Percentiles rank a stretch among this genome's conserved stretches.
Evolutionary conservation across 2,329 filamentous ascomycete genomes (phyloP).

Genomic region (Neofusicoccum ribis): DNA sequence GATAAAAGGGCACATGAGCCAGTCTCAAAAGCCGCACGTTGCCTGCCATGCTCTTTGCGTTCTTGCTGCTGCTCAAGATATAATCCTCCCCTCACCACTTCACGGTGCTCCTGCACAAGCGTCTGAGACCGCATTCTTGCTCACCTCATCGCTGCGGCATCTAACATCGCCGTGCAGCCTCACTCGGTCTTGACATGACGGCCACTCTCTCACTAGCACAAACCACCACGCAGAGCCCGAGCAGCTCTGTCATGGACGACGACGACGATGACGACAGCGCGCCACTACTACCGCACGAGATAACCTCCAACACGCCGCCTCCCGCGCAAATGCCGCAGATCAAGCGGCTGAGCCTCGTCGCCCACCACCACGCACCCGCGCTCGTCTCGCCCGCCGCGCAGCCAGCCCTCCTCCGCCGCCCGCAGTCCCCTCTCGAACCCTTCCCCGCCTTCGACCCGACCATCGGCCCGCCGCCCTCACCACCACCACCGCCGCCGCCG

Average conservation of each 20-base stretch:
- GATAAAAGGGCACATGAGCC: background rate
- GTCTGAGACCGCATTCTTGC: background rate
- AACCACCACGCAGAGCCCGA: background rate
- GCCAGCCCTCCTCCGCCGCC: background rate
- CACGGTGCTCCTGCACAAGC: background rate
- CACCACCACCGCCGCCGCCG: too few relatives aligned
- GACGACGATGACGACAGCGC: background rate
- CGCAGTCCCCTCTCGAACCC: background rate
- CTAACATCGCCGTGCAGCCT: too few relatives aligned
- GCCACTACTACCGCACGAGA: constrained; percentile 5
- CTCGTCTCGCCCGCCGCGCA: too few relatives aligned
- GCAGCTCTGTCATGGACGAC: background rate
- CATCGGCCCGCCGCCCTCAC: background rate
- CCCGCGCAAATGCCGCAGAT: background rate
- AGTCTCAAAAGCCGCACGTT: background rate
- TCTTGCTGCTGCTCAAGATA: background rate
- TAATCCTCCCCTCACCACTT: background rate
- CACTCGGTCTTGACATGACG: background rate
- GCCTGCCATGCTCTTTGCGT: background rate
- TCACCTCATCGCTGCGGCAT: background rate
- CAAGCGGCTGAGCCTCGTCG: background rate
- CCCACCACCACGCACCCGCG: background rate
- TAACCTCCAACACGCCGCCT: background rate
- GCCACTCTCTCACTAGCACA: background rate
- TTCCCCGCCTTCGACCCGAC: constrained; percentile 3